Percentiles rank a stretch among this genome's conserved stretches.
Conservation (phyloP, 1,284 basidiomycete genomes). For the Cutaneotrichosporon mucoides region DNA sequence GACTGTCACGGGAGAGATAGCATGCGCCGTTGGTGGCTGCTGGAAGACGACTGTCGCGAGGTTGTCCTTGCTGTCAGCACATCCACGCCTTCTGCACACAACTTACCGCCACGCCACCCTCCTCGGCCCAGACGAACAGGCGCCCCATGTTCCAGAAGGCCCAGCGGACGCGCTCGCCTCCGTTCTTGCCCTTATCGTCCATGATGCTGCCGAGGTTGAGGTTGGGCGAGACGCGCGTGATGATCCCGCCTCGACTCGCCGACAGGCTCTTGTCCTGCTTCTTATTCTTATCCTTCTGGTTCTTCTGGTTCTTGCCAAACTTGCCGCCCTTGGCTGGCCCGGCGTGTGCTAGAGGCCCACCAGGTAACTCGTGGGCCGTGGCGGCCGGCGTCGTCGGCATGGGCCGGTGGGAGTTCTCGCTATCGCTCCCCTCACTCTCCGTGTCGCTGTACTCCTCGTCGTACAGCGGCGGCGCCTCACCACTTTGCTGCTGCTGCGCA, state of each 20-base stretch:
- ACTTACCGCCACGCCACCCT: conserved; percentile 51
- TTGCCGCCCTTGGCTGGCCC: background rate
- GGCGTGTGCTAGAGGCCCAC: background rate
- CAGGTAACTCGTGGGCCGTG: background rate
- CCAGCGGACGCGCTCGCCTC: conserved; percentile 67
- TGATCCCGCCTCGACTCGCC: conserved; percentile 15
- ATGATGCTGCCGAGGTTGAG: conserved; percentile 64
- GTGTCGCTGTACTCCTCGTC: conserved; percentile 18
- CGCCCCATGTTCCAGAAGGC: conserved; percentile 78
- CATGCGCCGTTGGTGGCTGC: conserved; percentile 81
- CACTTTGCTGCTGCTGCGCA: background rate
- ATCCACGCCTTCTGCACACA: too few species aligned
- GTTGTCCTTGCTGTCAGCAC: conserved; percentile 61
- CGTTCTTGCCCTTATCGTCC: conserved; percentile 60
- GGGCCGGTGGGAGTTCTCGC: conserved; percentile 1
- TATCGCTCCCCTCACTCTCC: conserved; percentile 10
- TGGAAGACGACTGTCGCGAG: conserved; percentile 80
- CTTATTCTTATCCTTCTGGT: conserved; percentile 9
- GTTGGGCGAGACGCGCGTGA: conserved; percentile 22
- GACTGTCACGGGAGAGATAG: conserved; percentile 65
- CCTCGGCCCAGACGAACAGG: conserved; percentile 75
- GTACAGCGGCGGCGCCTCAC: conserved; percentile 11
- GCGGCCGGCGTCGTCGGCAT: background rate
- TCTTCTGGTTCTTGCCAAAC: conserved; percentile 7
- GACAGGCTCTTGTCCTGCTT: conserved; percentile 15